phyloP scores from a whole-genome alignment of 106 monocot species.

The Allium fistulosum region DNA sequence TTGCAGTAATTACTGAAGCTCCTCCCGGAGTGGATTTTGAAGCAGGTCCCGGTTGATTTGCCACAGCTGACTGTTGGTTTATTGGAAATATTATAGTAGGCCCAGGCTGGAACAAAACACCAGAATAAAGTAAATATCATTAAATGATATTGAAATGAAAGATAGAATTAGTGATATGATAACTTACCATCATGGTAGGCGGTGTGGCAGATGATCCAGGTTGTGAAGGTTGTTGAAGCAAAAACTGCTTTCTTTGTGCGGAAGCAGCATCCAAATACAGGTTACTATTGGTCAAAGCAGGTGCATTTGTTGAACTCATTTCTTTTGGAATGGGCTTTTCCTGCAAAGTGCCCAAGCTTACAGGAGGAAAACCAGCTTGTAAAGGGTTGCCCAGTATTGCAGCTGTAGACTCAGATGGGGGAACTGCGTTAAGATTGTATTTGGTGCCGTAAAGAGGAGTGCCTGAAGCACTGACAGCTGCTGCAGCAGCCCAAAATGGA shows the following conservation, averaged over 20 bases:
- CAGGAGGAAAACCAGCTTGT: conserved; percentile 41
- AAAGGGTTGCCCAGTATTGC: conserved; percentile 29
- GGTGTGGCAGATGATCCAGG: conserved; percentile 24
- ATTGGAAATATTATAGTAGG: conserved; percentile 84
- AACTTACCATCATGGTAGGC: conserved; percentile 57
- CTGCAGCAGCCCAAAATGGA: conserved; percentile 49
- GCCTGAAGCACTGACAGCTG: conserved; percentile 21
- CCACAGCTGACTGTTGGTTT: conserved; percentile 54
- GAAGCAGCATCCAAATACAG: conserved; percentile 17
- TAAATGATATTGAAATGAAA: not conserved
- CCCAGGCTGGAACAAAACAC: conserved; percentile 31
- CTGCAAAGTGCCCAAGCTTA: conserved; percentile 7
- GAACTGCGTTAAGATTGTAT: conserved; percentile 57
- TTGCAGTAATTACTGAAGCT: conserved; percentile 2
- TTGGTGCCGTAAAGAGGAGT: conserved; percentile 41
- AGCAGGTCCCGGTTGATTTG: conserved; percentile 14
- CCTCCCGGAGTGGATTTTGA: conserved; percentile 18
- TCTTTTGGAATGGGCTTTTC: conserved; percentile 19
- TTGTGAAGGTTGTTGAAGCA: conserved; percentile 39
- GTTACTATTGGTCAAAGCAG: conserved; percentile 15
- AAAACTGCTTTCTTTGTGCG: conserved; percentile 42
- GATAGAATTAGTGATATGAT: not conserved
- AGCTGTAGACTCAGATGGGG: conserved; percentile 33
- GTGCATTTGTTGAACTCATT: conserved; percentile 12
- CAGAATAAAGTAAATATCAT: not conserved